Base-by-base conservation (phyloP, 176 grass and related monocot species). In the Tuctoria greenei region DNA sequence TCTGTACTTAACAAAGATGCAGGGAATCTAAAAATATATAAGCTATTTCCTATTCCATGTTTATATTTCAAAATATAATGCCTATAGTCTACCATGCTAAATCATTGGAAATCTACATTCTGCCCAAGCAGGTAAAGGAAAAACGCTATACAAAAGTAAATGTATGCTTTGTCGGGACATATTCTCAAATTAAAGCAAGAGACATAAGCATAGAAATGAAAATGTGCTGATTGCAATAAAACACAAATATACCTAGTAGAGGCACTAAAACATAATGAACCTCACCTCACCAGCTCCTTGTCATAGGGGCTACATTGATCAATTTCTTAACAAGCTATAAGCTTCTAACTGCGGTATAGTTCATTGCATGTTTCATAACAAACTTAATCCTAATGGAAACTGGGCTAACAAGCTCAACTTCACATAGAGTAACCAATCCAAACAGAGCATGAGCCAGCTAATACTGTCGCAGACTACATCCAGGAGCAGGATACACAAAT, bases 401-500 rank as follows among this genome's bases (percentile, higher is more conserved):
- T 20, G 7, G 15, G 8, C 16, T 40, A 61, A 15, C 14, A 75
- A 71, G 55, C 64, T 69, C 27, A 75, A 44, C 28, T 12, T 80
- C 10, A 59, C 37, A 61, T 52, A 16, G 20, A 24, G 45, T 43
- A 80, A 62, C 35, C 18, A 79, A 45, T 47, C 12, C 35, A 83
- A 60, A 16, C 18, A 50, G 66, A 12, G 11, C 62, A 36, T 26
- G 60, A 42, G 36, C 44, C 20, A 79, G 27, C 23, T 7, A 55
- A 45, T 56, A 66, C 15, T 54, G 55, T 23, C 17, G 23, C 74
- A 20, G 26, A 75, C n/a, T 46, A 73, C 52, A 64, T 39, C 63
- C 63, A 75, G 58, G 54, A 83, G 36, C 24, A 83, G 54, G 37
- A 69, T 64, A 38, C 11, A 31, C 7, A 55, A 8, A 62, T 61